A percentile compares a stretch with the other conserved stretches of the same genome.
phyloP scores from a whole-genome alignment of 148 eudicot genomes.

The Vaccinium darrowii region DNA sequence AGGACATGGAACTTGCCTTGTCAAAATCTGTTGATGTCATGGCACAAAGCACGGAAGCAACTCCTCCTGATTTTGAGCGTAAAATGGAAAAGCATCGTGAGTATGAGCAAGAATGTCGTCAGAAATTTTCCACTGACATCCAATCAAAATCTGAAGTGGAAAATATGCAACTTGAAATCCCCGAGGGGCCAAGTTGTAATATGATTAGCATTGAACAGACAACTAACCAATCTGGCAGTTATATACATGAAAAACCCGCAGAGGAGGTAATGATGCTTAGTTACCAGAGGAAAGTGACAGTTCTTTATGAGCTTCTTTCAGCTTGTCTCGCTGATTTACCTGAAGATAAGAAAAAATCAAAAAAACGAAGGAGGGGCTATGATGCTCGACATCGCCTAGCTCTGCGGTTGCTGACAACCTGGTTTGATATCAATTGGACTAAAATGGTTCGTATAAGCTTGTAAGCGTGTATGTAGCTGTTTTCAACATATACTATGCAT shows the following conservation, averaged over 20 bases:
- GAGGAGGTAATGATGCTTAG: conserved; percentile 67
- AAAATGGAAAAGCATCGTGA: conserved; percentile 44
- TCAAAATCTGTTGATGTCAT: conserved; percentile 70
- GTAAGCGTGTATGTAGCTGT: background rate
- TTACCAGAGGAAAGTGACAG: conserved; percentile 66
- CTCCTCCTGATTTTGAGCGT: conserved; percentile 36
- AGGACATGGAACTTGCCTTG: conserved; percentile 63
- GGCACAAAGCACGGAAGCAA: conserved; percentile 56
- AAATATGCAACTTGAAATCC: conserved; percentile 28
- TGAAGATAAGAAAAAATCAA: conserved; percentile 47
- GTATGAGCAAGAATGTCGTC: conserved; percentile 58
- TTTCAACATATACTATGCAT: background rate
- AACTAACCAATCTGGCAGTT: conserved; percentile 33
- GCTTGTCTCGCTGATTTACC: conserved; percentile 84
- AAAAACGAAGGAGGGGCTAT: conserved; percentile 63
- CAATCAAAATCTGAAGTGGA: conserved; percentile 37
- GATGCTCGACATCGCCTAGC: conserved; percentile 95
- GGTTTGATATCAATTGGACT: conserved; percentile 86
- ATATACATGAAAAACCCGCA: conserved; percentile 45
- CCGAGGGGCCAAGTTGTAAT: conserved; percentile 27
- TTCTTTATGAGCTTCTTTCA: conserved; percentile 85
- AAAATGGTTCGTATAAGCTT: conserved; percentile 54
- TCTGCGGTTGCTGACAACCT: conserved; percentile 75
- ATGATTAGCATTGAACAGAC: conserved; percentile 30
- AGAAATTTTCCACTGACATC: conserved; percentile 48